phyloP scores from a whole-genome alignment of 2,329 filamentous ascomycete genomes.

The Cadophora sp. region DNA sequence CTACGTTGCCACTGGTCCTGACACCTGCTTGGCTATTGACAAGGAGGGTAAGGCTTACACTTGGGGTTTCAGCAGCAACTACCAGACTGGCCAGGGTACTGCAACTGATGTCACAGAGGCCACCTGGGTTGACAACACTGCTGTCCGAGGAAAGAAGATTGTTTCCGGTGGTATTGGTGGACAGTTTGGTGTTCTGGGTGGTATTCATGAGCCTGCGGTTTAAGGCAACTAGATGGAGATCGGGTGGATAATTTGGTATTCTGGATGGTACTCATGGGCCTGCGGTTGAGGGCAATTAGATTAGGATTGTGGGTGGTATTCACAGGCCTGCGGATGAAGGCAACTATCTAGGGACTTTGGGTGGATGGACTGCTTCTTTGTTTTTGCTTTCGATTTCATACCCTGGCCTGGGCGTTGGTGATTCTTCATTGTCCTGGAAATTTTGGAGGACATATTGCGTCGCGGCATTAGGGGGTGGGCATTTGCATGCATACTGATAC shows the following conservation, averaged over 20 bases:
- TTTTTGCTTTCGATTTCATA: background rate
- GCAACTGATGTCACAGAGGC: slow-evolving; percentile 82
- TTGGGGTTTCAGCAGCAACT: slow-evolving; percentile 83
- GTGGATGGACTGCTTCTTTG: background rate
- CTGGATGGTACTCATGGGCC: slow-evolving; percentile 52
- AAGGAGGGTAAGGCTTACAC: slow-evolving; percentile 73
- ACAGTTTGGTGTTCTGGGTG: slow-evolving; percentile 75
- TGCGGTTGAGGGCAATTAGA: background rate
- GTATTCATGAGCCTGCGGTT: slow-evolving; percentile 34
- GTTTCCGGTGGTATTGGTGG: slow-evolving; percentile 85
- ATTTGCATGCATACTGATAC: too few relatives aligned
- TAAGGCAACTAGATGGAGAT: slow-evolving; percentile 67
- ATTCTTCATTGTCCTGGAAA: background rate
- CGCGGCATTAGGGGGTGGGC: background rate
- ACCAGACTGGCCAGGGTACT: slow-evolving; percentile 79
- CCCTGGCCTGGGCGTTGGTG: slow-evolving; percentile 3
- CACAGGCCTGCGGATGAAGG: too few relatives aligned
- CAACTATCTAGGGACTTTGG: background rate
- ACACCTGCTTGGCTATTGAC: slow-evolving; percentile 77
- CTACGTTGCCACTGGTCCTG: slow-evolving; percentile 68
- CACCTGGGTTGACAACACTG: slow-evolving; percentile 84
- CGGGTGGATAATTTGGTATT: slow-evolving; percentile 80
- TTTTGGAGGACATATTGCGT: background rate
- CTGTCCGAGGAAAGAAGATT: slow-evolving; percentile 76
- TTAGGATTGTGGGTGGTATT: too few relatives aligned